Conservation (phyloP, 2,329 filamentous ascomycete genomes). For the Herpomyces periplanetae region DNA sequence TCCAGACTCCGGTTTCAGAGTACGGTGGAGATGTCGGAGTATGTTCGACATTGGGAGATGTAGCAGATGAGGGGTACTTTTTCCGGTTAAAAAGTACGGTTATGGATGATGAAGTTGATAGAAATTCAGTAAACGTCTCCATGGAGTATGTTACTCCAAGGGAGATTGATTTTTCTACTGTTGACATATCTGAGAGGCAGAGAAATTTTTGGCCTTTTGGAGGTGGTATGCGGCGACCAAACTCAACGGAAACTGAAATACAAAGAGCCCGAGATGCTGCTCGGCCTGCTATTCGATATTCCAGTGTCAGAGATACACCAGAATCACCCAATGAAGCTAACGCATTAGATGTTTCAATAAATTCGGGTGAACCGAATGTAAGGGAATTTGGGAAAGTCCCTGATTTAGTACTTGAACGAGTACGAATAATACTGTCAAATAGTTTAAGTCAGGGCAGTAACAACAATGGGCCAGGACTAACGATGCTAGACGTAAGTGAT, state of each 20-base stretch:
- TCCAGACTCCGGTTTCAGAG: slow-evolving; percentile 29
- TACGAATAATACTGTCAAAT: too few species aligned
- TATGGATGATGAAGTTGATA: slow-evolving; percentile 21
- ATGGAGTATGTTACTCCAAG: slow-evolving; percentile 13
- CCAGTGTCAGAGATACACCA: too few species aligned
- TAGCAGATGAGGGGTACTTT: slow-evolving; percentile 19
- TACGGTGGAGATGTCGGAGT: slow-evolving; percentile 24
- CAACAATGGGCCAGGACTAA: too few species aligned
- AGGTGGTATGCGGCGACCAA: slow-evolving; percentile 8
- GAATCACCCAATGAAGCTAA: too few species aligned
- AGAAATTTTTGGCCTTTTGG: slow-evolving; percentile 11
- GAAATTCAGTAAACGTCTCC: slow-evolving; percentile 16
- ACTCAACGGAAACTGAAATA: slow-evolving; percentile 9
- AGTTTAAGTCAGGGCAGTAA: too few species aligned
- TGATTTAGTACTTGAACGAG: too few species aligned
- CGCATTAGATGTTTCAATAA: too few species aligned
- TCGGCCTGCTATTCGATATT: too few species aligned
- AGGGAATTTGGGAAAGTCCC: too few species aligned
- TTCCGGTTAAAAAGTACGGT: slow-evolving; percentile 20
- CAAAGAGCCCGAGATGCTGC: slow-evolving; percentile 11
- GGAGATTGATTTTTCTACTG: slow-evolving; percentile 10
- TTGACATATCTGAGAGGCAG: slow-evolving; percentile 8
- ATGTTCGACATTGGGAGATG: slow-evolving; percentile 29
- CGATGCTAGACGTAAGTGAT: too few species aligned
- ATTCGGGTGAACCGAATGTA: too few species aligned